Evolutionary conservation across 2,329 filamentous ascomycete species (phyloP).

Genomic region (Aspergillus neoniger): DNA sequence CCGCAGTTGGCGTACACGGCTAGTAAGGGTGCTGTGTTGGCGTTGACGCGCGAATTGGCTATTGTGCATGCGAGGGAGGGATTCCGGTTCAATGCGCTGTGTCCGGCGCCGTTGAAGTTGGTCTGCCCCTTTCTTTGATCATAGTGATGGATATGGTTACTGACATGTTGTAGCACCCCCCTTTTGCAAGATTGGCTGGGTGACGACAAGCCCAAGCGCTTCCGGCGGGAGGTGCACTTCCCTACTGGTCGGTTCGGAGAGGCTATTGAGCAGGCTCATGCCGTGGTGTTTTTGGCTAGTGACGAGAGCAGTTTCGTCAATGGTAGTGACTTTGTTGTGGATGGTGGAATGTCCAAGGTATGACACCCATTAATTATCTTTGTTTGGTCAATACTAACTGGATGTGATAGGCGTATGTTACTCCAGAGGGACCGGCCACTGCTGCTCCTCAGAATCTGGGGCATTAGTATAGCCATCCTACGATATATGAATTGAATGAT

Average conservation of each 20-base stretch:
- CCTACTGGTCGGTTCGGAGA: constrained; percentile 85
- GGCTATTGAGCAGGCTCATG: constrained; percentile 87
- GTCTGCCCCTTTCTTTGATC: background rate
- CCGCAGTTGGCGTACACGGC: constrained; percentile 92
- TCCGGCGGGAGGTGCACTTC: constrained; percentile 85
- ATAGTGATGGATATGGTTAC: background rate
- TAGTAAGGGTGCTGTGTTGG: constrained; percentile 88
- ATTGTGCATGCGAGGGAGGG: constrained; percentile 87
- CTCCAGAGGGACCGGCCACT: constrained; percentile 60
- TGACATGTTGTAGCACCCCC: constrained; percentile 61
- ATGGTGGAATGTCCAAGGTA: constrained; percentile 87
- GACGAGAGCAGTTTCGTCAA: constrained; percentile 91
- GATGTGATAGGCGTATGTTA: constrained; percentile 65
- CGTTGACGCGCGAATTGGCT: constrained; percentile 84
- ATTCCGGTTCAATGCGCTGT: constrained; percentile 86
- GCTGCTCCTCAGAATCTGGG: constrained; percentile 55
- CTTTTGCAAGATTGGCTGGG: constrained; percentile 92
- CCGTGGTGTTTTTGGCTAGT: constrained; percentile 81
- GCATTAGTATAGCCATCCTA: constrained; percentile 10
- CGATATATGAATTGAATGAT: too few relatives aligned
- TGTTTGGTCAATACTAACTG: constrained; percentile 6
- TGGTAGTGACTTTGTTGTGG: constrained; percentile 88
- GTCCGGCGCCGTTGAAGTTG: constrained; percentile 83
- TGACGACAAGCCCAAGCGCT: constrained; percentile 77
- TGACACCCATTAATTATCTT: constrained; percentile 17